A percentile compares a stretch with the other conserved stretches of the same genome.
These are phyloP conservation scores for Neonectria neomacrospora DNA, from an alignment of 2,329 filamentous ascomycete genomes.

Conservation along the genomic window DNA sequence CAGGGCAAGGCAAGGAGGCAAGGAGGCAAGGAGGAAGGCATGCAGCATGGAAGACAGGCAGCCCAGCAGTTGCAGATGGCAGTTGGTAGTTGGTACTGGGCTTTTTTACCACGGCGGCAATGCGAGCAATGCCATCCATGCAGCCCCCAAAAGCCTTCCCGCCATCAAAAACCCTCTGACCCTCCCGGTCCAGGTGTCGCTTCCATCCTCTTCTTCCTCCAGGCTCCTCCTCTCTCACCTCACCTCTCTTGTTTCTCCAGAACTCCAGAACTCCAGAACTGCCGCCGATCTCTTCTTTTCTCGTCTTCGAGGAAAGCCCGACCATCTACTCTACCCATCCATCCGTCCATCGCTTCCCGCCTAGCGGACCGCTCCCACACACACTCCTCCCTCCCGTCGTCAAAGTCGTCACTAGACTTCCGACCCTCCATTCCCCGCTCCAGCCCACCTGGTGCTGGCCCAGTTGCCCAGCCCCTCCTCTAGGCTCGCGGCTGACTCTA, in stretches of 20 bases:
- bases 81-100: background rate
- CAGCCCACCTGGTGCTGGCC: background rate
- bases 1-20: conserved; percentile 10
- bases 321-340: background rate
- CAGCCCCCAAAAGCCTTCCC: conserved; percentile 7
- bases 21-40: background rate
- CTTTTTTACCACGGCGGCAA: background rate
- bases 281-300: background rate
- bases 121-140: conserved; percentile 16
- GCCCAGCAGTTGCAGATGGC: conserved; percentile 1
- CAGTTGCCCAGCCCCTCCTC: conserved; percentile 19
- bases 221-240: background rate
- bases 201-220: conserved; percentile 1
- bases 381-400: conserved; percentile 12
- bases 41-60: conserved; percentile 20
- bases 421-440: conserved; percentile 31
- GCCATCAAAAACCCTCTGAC: conserved; percentile 21
- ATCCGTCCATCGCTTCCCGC: conserved; percentile 35
- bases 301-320: background rate
- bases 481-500: conserved; percentile 45
- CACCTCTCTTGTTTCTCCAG: background rate
- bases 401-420: conserved; percentile 18
- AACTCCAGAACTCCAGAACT: background rate
- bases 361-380: conserved; percentile 42
- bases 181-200: background rate